Base-by-base conservation (phyloP, 2,329 filamentous ascomycete genomes). In the Colletotrichum spinosum region DNA sequence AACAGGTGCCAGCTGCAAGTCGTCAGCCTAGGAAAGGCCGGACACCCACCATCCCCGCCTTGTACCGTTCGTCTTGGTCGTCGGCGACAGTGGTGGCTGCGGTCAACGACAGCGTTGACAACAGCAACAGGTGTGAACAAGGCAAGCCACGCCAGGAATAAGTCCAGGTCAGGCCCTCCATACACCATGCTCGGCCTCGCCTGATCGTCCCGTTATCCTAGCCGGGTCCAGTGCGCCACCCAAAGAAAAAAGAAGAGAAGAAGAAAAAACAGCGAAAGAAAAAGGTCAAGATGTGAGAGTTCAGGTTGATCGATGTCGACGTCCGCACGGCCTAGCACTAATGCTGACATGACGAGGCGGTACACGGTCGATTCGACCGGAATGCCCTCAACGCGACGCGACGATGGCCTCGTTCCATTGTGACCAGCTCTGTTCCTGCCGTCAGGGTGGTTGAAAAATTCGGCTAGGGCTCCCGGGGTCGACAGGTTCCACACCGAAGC, bases 131-230 rank as follows among this genome's bases (percentile, higher is more conserved):
- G 45, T 57, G 38, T 57, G 52, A 51, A 55, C 58, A 42, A 59
- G 55, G 59, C 59, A 67, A 65, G 55, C 41, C 54, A 51, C 59
- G 55, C 62, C 49, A 48, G 58, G 48, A 41, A 52, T 53, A 56
- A 42, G 63, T 63, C 48, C 37, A 53, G 41, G 35, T 56, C 42
- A 13, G 44, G 51, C 41, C 15, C 45, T 15, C 48, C 52, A 50
- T 46, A 41, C 49, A 53, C 51, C 52, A 38, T 65, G 51, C 62
- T 70, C 44, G 54, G 60, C 51, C 63, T 49, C 70, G 68, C 67
- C 69, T 72, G 70, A 73, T 73, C 71, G 68, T 74, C 72, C 72
- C 72, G 71, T 67, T 59, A 50, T 46, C 54, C 61, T 67, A 60
- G 67, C 51, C 65, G 49, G n/a, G 51, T 55, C 65, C 59, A 53